Conservation (phyloP, 2,329 filamentous ascomycete species). For the Exophiala lecanii-corni region DNA sequence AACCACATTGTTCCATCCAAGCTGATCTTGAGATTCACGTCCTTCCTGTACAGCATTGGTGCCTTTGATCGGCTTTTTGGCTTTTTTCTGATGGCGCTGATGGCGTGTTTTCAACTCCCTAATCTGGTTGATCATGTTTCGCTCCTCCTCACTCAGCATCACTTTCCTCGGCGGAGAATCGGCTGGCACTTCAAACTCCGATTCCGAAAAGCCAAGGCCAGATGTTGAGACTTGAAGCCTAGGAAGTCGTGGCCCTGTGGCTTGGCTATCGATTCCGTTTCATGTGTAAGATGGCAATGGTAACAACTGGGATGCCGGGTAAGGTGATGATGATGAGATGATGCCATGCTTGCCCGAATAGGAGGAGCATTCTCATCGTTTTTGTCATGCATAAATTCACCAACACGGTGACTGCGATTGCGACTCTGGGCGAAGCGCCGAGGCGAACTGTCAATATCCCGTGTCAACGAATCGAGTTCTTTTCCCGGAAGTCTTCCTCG, state of each 20-base stretch:
- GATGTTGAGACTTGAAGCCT: slow-evolving; percentile 28
- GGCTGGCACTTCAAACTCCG: slow-evolving; percentile 25
- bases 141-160: slow-evolving; percentile 27
- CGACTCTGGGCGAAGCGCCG: slow-evolving; percentile 10
- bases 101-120: slow-evolving; percentile 23
- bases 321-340: slow-evolving; percentile 21
- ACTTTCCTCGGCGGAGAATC: slow-evolving; percentile 27
- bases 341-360: slow-evolving; percentile 9
- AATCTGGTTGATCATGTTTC: slow-evolving; percentile 26
- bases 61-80: slow-evolving; percentile 11
- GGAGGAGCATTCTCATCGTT: slow-evolving; percentile 15
- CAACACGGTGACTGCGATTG: slow-evolving; percentile 11
- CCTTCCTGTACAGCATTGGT: slow-evolving; percentile 3
- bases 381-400: neutral
- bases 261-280: slow-evolving; percentile 4
- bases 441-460: slow-evolving; percentile 23
- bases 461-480: slow-evolving; percentile 13
- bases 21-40: slow-evolving; percentile 8
- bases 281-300: slow-evolving; percentile 20
- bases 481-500: slow-evolving; percentile 1
- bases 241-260: slow-evolving; percentile 23
- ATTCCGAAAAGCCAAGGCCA: slow-evolving; percentile 27
- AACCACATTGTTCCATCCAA: slow-evolving; percentile 16
- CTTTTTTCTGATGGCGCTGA: slow-evolving; percentile 11
- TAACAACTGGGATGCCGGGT: slow-evolving; percentile 22